Conservation (phyloP, 257 asterid species). For the Solanum medicagineum region DNA sequence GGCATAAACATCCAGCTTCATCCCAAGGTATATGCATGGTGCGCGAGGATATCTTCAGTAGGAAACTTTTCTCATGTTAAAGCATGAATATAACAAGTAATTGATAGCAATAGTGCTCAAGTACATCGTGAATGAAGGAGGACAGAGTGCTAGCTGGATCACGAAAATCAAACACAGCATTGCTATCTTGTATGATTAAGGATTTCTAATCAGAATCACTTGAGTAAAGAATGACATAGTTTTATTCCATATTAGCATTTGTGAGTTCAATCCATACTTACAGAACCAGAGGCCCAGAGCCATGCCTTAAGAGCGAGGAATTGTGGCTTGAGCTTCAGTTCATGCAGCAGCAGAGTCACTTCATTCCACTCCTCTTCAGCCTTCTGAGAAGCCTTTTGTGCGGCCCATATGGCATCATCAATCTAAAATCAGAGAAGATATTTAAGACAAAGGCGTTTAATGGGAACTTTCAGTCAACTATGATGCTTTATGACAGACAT, state of each 20-base stretch:
- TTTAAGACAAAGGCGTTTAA: constrained; percentile 7
- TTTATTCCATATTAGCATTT: not conserved
- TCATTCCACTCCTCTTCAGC: constrained; percentile 62
- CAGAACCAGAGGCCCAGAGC: constrained; percentile 93
- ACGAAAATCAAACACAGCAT: not conserved
- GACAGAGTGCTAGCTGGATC: not conserved
- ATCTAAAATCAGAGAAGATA: constrained; percentile 36
- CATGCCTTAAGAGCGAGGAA: constrained; percentile 51
- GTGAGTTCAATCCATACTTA: constrained; percentile 19
- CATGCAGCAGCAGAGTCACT: constrained; percentile 33
- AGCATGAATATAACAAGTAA: not conserved
- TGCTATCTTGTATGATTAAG: not conserved
- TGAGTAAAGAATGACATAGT: not conserved
- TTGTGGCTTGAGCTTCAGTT: constrained; percentile 52
- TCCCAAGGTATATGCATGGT: constrained; percentile 92
- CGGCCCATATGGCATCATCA: constrained; percentile 83
- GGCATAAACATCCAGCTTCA: constrained; percentile 81
- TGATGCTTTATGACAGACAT: not conserved
- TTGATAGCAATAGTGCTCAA: not conserved
- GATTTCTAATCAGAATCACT: not conserved
- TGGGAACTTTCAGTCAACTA: not conserved
- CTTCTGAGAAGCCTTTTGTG: constrained; percentile 54
- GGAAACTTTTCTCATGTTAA: not conserved
- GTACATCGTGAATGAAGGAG: not conserved
- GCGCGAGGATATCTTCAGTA: constrained; percentile 75